Evolutionary conservation across 129 eudicot species (phyloP).

Genomic region (Kitagawia praeruptora): DNA sequence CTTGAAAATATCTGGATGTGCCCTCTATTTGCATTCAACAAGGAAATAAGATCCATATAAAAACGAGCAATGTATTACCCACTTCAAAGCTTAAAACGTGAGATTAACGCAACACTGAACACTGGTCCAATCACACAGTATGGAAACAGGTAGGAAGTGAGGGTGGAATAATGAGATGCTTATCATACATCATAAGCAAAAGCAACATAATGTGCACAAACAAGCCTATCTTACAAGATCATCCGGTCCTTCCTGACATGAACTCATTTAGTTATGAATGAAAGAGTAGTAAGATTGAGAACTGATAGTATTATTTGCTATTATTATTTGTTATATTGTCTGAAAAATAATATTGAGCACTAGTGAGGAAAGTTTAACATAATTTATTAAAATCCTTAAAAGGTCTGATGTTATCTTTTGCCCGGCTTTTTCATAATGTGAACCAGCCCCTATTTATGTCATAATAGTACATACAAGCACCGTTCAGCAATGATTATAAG

Average conservation of each 20-base stretch:
- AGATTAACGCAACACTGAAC: neutral
- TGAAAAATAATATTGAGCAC: neutral
- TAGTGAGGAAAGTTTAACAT: neutral
- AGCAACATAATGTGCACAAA: neutral
- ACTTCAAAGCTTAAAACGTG: neutral
- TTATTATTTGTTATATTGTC: neutral
- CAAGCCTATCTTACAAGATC: neutral
- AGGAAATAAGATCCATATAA: neutral
- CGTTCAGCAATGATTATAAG: neutral
- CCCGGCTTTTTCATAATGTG: neutral
- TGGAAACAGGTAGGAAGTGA: neutral
- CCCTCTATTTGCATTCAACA: neutral
- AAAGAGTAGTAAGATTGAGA: neutral
- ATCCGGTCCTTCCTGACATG: neutral
- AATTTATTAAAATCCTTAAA: neutral
- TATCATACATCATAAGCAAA: neutral
- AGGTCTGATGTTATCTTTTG: neutral
- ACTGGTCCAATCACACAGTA: neutral
- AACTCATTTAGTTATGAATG: neutral
- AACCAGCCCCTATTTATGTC: neutral
- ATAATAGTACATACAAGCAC: neutral
- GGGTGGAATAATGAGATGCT: neutral
- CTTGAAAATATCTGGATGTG: neutral
- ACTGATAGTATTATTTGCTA: neutral
- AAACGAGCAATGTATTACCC: neutral